Percentiles rank a stretch among this genome's conserved stretches.
These are phyloP conservation scores for Exophiala sideris DNA, from an alignment of 2,329 filamentous ascomycete genomes.

Conservation along the genomic window DNA sequence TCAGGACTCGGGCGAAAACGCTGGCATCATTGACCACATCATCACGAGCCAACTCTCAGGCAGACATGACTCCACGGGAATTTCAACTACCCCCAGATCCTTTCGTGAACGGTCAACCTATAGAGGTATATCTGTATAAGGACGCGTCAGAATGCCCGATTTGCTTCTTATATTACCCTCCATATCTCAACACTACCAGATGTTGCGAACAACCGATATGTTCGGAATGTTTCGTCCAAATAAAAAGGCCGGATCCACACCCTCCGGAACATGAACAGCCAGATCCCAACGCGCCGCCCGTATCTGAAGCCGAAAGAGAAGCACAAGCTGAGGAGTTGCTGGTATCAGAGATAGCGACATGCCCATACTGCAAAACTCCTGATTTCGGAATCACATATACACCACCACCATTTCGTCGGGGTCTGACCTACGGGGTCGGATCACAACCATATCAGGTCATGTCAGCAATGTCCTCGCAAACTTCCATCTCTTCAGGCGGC, in stretches of 20 bases:
- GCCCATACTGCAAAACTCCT: slow-evolving; percentile 90
- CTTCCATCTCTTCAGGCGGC: slow-evolving; percentile 65
- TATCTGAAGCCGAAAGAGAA: slow-evolving; percentile 35
- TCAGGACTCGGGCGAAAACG: slow-evolving; percentile 84
- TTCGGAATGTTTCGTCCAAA: slow-evolving; percentile 98
- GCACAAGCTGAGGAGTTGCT: slow-evolving; percentile 58
- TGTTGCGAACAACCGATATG: slow-evolving; percentile 97
- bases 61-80: slow-evolving; percentile 73
- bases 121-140: slow-evolving; percentile 93
- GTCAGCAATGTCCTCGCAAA: slow-evolving; percentile 82
- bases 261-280: slow-evolving; percentile 69
- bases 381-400: slow-evolving; percentile 97
- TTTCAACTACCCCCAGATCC: slow-evolving; percentile 76
- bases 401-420: slow-evolving; percentile 80
- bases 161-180: slow-evolving; percentile 93
- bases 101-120: slow-evolving; percentile 87
- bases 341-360: slow-evolving; percentile 85
- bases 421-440: slow-evolving; percentile 64
- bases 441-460: slow-evolving; percentile 50
- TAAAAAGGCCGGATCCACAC: slow-evolving; percentile 89
- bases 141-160: slow-evolving; percentile 88
- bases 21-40: slow-evolving; percentile 75
- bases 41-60: slow-evolving; percentile 69
- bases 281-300: slow-evolving; percentile 39
- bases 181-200: slow-evolving; percentile 87